phyloP scores from a whole-genome alignment of 2,329 filamentous ascomycete genomes.

The Chalara sp. region DNA sequence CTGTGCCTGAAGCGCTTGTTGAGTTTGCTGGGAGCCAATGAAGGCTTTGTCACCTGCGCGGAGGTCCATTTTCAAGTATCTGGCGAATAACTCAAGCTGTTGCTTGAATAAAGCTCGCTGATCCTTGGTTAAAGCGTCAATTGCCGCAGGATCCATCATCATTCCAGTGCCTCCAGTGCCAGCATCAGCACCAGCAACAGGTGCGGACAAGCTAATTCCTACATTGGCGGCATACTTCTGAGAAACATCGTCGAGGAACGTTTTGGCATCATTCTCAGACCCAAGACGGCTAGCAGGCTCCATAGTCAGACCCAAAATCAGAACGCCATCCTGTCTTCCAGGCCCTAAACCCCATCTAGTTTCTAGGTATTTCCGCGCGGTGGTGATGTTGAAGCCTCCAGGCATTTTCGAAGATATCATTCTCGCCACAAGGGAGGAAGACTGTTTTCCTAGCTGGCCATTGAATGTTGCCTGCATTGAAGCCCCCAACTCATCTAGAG shows the following conservation, averaged over 20 bases:
- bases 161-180: conserved; percentile 72
- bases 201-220: conserved; percentile 76
- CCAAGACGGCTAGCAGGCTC: conserved; percentile 85
- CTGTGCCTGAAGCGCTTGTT: conserved; percentile 83
- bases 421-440: conserved; percentile 84
- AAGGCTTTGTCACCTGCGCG: conserved; percentile 94
- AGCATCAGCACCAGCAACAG: conserved; percentile 66
- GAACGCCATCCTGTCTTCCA: conserved; percentile 84
- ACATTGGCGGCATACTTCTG: conserved; percentile 84
- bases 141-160: conserved; percentile 99
- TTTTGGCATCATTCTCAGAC: conserved; percentile 85
- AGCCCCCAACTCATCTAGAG: conserved; percentile 88
- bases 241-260: conserved; percentile 79
- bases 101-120: conserved; percentile 96
- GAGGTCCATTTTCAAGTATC: conserved; percentile 95
- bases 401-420: conserved; percentile 99
- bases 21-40: conserved; percentile 75
- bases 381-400: conserved; percentile 97
- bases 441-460: conserved; percentile 95
- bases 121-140: conserved; percentile 95
- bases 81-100: conserved; percentile 88
- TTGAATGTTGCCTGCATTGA: conserved; percentile 99
- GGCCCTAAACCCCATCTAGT: conserved; percentile 82
- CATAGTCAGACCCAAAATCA: conserved; percentile 85
- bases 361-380: conserved; percentile 91